Conservation (phyloP, 2,329 filamentous ascomycete genomes). For the Fusarium sp. region DNA sequence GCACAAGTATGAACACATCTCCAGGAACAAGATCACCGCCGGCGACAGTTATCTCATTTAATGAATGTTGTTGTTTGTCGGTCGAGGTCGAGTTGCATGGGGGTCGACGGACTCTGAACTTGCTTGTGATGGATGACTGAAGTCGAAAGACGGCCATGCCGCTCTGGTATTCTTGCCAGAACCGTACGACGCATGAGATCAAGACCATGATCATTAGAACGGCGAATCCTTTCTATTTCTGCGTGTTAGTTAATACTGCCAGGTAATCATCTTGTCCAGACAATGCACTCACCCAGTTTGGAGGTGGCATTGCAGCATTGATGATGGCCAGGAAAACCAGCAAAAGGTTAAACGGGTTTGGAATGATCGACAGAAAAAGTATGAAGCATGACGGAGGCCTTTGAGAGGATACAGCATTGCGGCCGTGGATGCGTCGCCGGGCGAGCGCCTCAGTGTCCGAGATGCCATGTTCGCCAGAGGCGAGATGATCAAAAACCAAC, state of each 20-base stretch:
- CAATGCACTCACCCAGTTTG: background rate
- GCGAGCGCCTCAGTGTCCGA: background rate
- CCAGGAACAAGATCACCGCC: background rate
- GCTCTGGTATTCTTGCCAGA: background rate
- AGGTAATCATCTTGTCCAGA: background rate
- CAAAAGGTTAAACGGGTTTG: background rate
- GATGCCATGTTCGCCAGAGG: background rate
- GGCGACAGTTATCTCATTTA: background rate
- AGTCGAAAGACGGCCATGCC: background rate
- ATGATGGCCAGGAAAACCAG: background rate
- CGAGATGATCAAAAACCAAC: background rate
- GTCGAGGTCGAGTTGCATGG: background rate
- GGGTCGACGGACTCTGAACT: background rate
- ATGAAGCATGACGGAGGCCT: background rate
- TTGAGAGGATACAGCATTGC: background rate
- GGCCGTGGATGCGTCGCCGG: background rate
- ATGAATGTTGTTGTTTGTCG: background rate
- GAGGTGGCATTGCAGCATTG: background rate
- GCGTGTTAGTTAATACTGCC: background rate
- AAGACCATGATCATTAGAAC: background rate
- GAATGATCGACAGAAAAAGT: background rate
- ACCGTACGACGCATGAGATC: background rate
- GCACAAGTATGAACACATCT: background rate
- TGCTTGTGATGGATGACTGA: background rate
- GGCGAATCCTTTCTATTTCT: background rate